These are phyloP conservation scores for Leptographium wingfieldii DNA, from an alignment of 2,329 filamentous ascomycete species.

Conservation along the genomic window DNA sequence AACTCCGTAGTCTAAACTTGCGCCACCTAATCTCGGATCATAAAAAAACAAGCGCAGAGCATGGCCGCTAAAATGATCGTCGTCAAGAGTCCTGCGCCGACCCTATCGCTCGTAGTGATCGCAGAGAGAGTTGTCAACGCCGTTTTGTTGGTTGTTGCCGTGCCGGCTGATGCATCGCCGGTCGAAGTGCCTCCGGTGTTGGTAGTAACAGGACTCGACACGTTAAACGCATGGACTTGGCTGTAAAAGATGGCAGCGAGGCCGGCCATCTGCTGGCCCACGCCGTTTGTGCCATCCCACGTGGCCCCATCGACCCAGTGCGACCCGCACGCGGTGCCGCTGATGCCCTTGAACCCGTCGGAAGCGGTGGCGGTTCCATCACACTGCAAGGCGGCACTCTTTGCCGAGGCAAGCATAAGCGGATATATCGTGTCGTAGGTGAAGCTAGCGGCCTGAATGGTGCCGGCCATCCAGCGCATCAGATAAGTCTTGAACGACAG, in stretches of 20 bases:
- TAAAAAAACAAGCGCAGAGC: too few species aligned
- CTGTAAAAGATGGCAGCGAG: conserved; percentile 53
- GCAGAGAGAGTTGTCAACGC: conserved; percentile 26
- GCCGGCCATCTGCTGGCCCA: conserved; percentile 60
- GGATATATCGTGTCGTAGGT: conserved; percentile 40
- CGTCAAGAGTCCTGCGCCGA: conserved; percentile 55
- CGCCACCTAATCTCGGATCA: too few species aligned
- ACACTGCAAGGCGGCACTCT: conserved; percentile 45
- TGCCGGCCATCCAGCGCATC: conserved; percentile 46
- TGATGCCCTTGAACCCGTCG: conserved; percentile 39
- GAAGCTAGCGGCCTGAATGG: conserved; percentile 49
- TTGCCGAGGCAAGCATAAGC: conserved; percentile 39
- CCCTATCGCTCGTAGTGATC: conserved; percentile 48
- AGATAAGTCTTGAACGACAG: conserved; percentile 52
- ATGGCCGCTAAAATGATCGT: too few species aligned
- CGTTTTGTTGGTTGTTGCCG: not conserved
- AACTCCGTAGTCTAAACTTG: too few species aligned
- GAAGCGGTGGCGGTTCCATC: conserved; percentile 40
- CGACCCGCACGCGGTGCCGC: conserved; percentile 31
- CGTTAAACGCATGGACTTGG: conserved; percentile 33
- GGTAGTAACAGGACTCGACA: conserved; percentile 25
- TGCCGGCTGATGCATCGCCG: conserved; percentile 31
- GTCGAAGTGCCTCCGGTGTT: conserved; percentile 36
- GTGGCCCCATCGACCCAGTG: not conserved
- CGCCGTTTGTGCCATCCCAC: conserved; percentile 48